Evolutionary conservation across 2,329 filamentous ascomycete genomes (phyloP), one percentile per base, ranked within the genome.

Genomic region (Colletotrichum sp.): DNA sequence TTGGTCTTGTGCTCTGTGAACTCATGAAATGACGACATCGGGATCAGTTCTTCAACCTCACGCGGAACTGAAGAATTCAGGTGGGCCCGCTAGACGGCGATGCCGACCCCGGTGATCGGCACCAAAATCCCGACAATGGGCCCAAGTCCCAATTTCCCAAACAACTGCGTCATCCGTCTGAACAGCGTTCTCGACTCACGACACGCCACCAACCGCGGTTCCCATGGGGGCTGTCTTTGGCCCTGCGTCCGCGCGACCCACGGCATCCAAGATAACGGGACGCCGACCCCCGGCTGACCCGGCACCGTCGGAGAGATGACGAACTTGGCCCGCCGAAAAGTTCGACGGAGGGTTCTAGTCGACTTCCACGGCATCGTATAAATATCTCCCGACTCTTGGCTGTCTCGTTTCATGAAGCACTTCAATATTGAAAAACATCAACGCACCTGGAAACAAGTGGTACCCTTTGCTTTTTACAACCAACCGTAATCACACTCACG

Each of bases 31-130:
- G 43, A 47, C 21, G 9, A 21, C 43, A 24, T 24, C 24, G 24
- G 24, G 24, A 24, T 2, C 0, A 15, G 1, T 8, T 34, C 29
- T 13, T n/a, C 57, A 21, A 16, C 5, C 15, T 18, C 12, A 29
- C 38, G 12, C 64, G 27, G 16, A 58, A 24, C 16, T 62, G 36
- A 18, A 66, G 31, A 16, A 29, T 31, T 24, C 0, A 15, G 29
- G 58, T 64, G 57, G 65, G 21, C 9, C 38, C 31, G 11, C 18
- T 31, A 57, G 18, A 54, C 70, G 70, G 70, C 47, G 34, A 64
- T 16, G 29, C 66, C 70, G 70, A 69, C 47, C 47, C 61, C 66
- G 58, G 70, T 47, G 47, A 69, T 72, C 70, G 70, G 70, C 66
- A 69, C 66, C 34, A 66, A 69, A 54, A 21, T 21, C 66, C 70